Evolutionary conservation across 495 filamentous ascomycete genomes (phyloP), one percentile per base, ranked within the genome.

Genomic region (Letharia columbiana): DNA sequence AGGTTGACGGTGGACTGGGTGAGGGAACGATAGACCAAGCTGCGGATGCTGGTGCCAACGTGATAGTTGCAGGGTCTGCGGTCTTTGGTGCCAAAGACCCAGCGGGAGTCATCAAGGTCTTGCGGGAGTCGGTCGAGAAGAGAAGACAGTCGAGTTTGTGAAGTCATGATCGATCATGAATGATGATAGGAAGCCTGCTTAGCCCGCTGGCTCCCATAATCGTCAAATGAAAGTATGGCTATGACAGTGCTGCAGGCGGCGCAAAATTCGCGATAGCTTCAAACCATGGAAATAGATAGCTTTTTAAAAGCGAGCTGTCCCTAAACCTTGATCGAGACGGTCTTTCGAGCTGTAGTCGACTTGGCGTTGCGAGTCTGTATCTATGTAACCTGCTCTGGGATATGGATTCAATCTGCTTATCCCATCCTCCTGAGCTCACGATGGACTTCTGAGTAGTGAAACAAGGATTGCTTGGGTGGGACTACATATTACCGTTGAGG

Each of bases 51-150:
- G 94, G 94, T 17, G 94, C 94, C 45, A 98, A 98, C 72, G 94
- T 98, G 61, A 98, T 98, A 72, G 94, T 98, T 44, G 95, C 94
- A 11, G 94, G 94, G n/a, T 94, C 89, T 69, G 95, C 94, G 6
- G 89, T 98, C 50, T 98, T 98, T 76, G 93, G 93, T 17, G 95
- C 95, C 18, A 79, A 89, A 73, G 89, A 95, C 70, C 93, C 94
- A 0, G 85, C 79, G 28, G 89, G 91, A 65, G 92, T 98, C 20
- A 96, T 98, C 73, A 75, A 77, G 23, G 81, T 88, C 74, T 77
- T 98, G 73, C 84, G 91, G 70, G 84, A 89, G 39, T 82, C 91
- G 0, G 92, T 98, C 0, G 85, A 97, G 37, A 72, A 66, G 42
- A 66, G 68, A 28, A 54, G 61, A 41, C 17, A 65, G 62, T 61